Conservation (phyloP, 805 yeast species). For the Candida montana region DNA sequence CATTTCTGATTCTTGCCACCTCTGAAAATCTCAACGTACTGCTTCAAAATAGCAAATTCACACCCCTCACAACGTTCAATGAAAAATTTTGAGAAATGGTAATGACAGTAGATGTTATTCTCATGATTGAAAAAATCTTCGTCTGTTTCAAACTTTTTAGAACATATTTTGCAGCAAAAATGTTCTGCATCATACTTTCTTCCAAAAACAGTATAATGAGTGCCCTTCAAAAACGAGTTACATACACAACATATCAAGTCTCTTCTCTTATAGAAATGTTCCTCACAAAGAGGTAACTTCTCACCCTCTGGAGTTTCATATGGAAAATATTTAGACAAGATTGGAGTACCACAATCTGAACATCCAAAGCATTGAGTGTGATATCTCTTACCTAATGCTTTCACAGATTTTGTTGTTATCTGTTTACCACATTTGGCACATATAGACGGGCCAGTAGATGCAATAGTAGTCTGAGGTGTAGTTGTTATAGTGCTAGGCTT, state of each 20-base stretch:
- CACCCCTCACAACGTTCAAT: constrained; percentile 95
- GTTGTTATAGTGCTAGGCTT: constrained; percentile 8
- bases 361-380: constrained; percentile 89
- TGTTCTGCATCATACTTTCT: constrained; percentile 92
- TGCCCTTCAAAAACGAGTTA: constrained; percentile 79
- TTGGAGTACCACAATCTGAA: constrained; percentile 72
- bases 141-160: constrained; percentile 79
- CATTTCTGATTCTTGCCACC: constrained; percentile 93
- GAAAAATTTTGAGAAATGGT: constrained; percentile 78
- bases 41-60: constrained; percentile 82
- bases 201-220: constrained; percentile 90
- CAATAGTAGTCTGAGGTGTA: constrained; percentile 8
- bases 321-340: constrained; percentile 88
- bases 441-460: constrained; percentile 8
- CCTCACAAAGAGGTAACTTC: constrained; percentile 78
- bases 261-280: constrained; percentile 81
- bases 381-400: constrained; percentile 74
- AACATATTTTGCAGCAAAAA: constrained; percentile 85
- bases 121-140: constrained; percentile 90
- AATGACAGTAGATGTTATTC: constrained; percentile 80
- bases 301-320: constrained; percentile 43
- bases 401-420: constrained; percentile 71
- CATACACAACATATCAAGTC: constrained; percentile 85
- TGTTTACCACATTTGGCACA: constrained; percentile 50
- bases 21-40: constrained; percentile 85